Conservation (phyloP, 768 basidiomycete species). For the Hygrocybe coccinea region DNA sequence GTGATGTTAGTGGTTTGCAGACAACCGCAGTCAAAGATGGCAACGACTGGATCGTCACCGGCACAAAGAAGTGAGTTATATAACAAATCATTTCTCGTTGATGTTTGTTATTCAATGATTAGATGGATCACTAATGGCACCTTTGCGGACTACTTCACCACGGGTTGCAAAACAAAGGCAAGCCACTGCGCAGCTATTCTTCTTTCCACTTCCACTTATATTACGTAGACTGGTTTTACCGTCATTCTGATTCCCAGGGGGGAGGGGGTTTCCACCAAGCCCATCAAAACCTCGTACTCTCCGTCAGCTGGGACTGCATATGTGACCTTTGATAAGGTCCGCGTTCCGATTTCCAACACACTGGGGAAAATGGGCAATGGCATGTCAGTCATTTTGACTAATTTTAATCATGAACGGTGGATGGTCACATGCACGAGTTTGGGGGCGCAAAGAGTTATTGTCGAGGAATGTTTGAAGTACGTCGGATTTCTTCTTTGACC, state of each 20-base stretch:
- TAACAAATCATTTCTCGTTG: background rate
- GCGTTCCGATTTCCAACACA: conserved; percentile 81
- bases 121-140: conserved; percentile 87
- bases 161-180: conserved; percentile 68
- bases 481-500: conserved; percentile 10
- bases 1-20: conserved; percentile 78
- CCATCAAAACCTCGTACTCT: conserved; percentile 92
- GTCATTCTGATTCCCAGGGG: conserved; percentile 72
- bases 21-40: conserved; percentile 85
- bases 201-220: background rate
- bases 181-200: background rate
- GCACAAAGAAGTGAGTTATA: conserved; percentile 77
- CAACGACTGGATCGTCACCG: conserved; percentile 81
- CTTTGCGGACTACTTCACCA: conserved; percentile 82
- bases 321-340: conserved; percentile 70
- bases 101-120: background rate
- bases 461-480: conserved; percentile 88
- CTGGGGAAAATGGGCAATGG: conserved; percentile 85
- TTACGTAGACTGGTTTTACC: conserved; percentile 57
- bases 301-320: conserved; percentile 86
- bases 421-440: conserved; percentile 73
- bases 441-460: conserved; percentile 70
- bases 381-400: conserved; percentile 74
- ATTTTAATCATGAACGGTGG: conserved; percentile 90
- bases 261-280: conserved; percentile 73